Evolutionary conservation across 139 green algal species (phyloP), one percentile per base, ranked within the genome.

Genomic region (Chlamydomonas sp.): DNA sequence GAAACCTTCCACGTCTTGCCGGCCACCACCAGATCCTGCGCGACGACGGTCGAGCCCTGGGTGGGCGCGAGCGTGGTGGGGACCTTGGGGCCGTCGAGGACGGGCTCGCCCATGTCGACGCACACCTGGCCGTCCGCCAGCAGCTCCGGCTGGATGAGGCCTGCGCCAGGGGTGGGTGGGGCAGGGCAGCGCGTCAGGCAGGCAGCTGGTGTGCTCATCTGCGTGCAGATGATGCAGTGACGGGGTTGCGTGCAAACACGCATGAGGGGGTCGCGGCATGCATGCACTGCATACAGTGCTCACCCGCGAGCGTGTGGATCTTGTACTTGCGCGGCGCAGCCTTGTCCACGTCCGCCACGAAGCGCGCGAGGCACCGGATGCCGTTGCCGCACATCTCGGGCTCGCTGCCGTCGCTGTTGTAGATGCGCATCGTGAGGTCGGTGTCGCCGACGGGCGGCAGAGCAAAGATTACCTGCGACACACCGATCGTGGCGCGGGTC

Each of bases 321-420:
- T 80, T 88, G 79, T 96, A 93, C 70, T 76, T 81, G n/a, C 70
- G 58, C 4, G 77, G 68, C 6, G 37, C 72, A 1, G 69, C 54
- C 38, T 85, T 86, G 58, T 95, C 89, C 3, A 87, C 33, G 59
- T 94, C 89, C 1, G 89, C 84, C 2, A 97, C 87, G 78, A 98
- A 98, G 54, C 86, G 84, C 10, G 92, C 92, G 4, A 98, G 71
- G 81, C 92, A 99, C 20, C 95, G 84, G 62, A 99, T 98, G 70
- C 95, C 95, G 72, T 99, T 99, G 69, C 95, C 95, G 80, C 95
- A 99, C 95, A 99, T 99, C 82, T 99, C 94, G 2, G 95, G 94
- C 86, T 99, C 95, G 28, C 74, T 90, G 61, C 95, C 94, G 69
- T 99, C 95, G 0, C 76, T 89, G 85, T 99, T 99, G 85, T 90